Percentiles rank a stretch among this genome's conserved stretches.
Conservation (phyloP, 768 basidiomycete genomes). For the Leucocoprinus leucothites region DNA sequence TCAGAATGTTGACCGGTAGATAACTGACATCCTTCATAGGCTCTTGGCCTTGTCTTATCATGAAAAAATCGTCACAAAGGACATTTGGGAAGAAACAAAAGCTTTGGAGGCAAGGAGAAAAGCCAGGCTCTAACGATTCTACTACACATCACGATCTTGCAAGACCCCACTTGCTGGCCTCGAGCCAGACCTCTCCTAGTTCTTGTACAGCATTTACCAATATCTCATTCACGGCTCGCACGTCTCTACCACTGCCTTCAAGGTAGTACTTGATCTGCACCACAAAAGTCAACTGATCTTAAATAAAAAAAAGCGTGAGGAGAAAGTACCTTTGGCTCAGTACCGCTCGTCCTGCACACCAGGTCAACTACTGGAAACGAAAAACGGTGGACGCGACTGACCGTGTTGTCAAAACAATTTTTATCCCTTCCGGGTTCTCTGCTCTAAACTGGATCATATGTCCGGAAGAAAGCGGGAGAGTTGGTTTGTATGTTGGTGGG, state of each 20-base stretch:
- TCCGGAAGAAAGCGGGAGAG: slow-evolving; percentile 68
- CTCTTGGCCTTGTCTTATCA: slow-evolving; percentile 62
- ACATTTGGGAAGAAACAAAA: slow-evolving; percentile 65
- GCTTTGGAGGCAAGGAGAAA: slow-evolving; percentile 50
- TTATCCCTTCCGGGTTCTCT: slow-evolving; percentile 34
- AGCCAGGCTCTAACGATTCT: slow-evolving; percentile 16
- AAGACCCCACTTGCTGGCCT: slow-evolving; percentile 43
- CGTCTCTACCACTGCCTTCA: slow-evolving; percentile 67
- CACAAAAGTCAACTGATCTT: background rate
- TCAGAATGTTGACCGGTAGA: background rate
- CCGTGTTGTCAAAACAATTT: slow-evolving; percentile 70
- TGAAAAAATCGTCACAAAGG: slow-evolving; percentile 48
- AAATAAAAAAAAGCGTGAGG: background rate
- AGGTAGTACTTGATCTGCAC: slow-evolving; percentile 85
- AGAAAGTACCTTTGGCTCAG: slow-evolving; percentile 77
- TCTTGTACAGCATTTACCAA: slow-evolving; percentile 59
- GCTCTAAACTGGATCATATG: slow-evolving; percentile 86
- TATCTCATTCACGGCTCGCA: slow-evolving; percentile 39
- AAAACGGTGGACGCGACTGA: slow-evolving; percentile 23
- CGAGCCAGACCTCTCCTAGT: slow-evolving; percentile 66
- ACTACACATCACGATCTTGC: slow-evolving; percentile 12
- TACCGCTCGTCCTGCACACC: slow-evolving; percentile 71
- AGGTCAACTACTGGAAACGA: background rate
- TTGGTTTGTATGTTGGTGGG: slow-evolving; percentile 59
- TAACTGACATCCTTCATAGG: slow-evolving; percentile 30